These are phyloP conservation scores for Blastomyces silverae DNA, from an alignment of 2,329 filamentous ascomycete species.

Conservation along the genomic window DNA sequence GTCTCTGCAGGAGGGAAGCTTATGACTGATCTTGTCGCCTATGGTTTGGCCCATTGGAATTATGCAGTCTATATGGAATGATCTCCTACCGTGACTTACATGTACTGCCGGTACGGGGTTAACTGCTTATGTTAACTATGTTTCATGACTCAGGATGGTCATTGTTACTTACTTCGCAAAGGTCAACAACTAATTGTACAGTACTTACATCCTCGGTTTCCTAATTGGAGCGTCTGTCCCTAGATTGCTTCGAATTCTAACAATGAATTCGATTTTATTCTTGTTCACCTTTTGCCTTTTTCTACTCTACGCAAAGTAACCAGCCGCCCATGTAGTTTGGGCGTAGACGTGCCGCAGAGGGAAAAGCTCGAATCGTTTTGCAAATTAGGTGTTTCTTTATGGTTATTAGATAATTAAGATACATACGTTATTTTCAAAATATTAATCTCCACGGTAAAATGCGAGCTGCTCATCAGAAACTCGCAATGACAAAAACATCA, in stretches of 20 bases:
- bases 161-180: no score
- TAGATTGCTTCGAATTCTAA: not conserved
- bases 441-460: not conserved
- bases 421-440: not conserved
- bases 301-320: not conserved
- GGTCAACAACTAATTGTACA: no score
- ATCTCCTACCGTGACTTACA: not conserved
- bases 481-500: not conserved
- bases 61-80: not conserved
- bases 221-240: not conserved
- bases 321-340: not conserved
- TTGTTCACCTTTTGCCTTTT: no score
- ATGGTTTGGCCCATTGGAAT: conserved; percentile 21
- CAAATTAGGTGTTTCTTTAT: not conserved
- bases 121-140: not conserved
- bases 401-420: not conserved
- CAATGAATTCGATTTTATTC: not conserved
- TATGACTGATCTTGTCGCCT: conserved; percentile 23
- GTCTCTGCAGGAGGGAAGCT: conserved; percentile 25
- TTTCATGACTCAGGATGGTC: not conserved
- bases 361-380: not conserved
- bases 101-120: not conserved
- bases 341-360: not conserved
- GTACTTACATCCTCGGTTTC: not conserved
- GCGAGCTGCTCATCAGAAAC: not conserved